Evolutionary conservation across 192 early-diverging fungal species (phyloP).

Genomic region (Obelidium mucronatum): DNA sequence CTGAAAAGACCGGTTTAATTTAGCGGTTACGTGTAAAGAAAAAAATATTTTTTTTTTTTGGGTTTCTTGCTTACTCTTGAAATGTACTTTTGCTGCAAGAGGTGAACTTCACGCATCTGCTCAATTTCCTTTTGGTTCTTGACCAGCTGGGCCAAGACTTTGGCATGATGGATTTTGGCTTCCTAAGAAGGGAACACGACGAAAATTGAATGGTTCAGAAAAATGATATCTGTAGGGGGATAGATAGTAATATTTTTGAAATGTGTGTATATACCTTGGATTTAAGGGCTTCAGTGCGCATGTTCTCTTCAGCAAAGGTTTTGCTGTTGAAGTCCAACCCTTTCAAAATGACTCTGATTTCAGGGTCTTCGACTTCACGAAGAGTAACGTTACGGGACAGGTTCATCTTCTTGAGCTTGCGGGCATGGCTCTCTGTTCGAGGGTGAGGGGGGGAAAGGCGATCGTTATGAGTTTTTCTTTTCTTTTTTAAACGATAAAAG

Average conservation of each 20-base stretch:
- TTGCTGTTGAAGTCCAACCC: conserved; percentile 39
- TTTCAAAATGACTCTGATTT: conserved; percentile 35
- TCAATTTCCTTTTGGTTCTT: conserved; percentile 40
- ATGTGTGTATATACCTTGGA: conserved; percentile 3
- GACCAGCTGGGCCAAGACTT: conserved; percentile 30
- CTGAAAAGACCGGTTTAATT: no score
- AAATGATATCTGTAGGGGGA: neutral
- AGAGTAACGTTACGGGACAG: conserved; percentile 34
- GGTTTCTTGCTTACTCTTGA: conserved; percentile 29
- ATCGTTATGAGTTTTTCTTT: neutral
- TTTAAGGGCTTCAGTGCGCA: conserved; percentile 7
- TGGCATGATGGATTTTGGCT: conserved; percentile 32
- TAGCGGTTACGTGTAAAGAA: neutral
- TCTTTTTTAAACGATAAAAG: no score
- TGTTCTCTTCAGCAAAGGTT: conserved; percentile 30
- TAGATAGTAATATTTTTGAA: neutral
- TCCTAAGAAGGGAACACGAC: conserved; percentile 14
- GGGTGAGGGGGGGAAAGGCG: neutral
- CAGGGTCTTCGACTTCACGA: conserved; percentile 38
- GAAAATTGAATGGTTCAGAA: no score
- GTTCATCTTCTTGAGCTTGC: conserved; percentile 34
- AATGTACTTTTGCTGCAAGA: conserved; percentile 31
- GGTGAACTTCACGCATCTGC: conserved; percentile 39
- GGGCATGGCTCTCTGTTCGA: conserved; percentile 23
- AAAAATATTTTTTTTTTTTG: neutral